Evolutionary conservation across 495 filamentous ascomycete species (phyloP), one percentile per base, ranked within the genome.

Genomic region (Aspergillus ellipticus): DNA sequence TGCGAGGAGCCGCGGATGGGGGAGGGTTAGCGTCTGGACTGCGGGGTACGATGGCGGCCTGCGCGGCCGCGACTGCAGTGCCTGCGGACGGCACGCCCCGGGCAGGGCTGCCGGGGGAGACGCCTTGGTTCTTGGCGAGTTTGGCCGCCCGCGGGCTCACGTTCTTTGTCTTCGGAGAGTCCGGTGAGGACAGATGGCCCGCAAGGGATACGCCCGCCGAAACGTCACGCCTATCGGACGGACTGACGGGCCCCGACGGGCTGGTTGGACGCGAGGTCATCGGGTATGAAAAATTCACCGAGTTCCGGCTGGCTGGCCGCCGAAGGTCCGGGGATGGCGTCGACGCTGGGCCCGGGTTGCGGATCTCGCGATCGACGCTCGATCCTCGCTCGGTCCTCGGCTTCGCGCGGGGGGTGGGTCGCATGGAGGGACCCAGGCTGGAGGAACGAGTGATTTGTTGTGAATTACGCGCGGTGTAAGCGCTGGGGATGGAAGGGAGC

Each of bases 241-340:
- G 49, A 29, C 65, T 60, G 13, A 31, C n/a, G 6, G 54, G 41
- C 11, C 52, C n/a, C 61, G 68, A 15, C 72, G 74, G 37, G 79
- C 78, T 26, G 5, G 60, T 78, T 1, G 71, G 67, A 4, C 76
- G 75, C 17, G 80, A 72, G 61, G 79, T 79, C 62, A 83, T 85
- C 3, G 91, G 91, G 37, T 91, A 89, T 6, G 92, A 96, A 63
- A 94, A 95, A 70, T 96, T 96, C 60, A 93, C 77, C 3, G 88
- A 91, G 41, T 75, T 82, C 60, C 82, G 76, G 63, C 84, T 89
- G 16, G 72, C 76, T 10, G 87, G 77, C 53, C 84, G 72, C 16
- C 81, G 83, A 50, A 72, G 31, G 54, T 82, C 81, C 5, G 67
- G 69, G 1, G 79, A 72, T 15, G 66, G 67, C 28, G 67, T 68